These are phyloP conservation scores for Bruguiera gymnorhiza DNA, from an alignment of 345 rosid genomes.

Conservation along the genomic window DNA sequence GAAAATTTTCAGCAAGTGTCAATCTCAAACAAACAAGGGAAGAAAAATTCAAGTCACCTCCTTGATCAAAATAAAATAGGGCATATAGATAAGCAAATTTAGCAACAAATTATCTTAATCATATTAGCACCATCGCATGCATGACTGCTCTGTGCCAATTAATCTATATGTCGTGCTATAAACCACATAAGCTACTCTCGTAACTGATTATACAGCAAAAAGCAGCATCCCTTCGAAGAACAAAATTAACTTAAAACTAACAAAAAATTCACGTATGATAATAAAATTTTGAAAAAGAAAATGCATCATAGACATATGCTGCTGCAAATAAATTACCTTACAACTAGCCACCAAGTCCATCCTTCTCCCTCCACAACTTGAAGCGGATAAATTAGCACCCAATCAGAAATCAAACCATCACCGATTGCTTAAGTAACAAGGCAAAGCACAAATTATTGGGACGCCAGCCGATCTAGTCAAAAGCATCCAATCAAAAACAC, in stretches of 20 bases:
- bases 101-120: too few species aligned
- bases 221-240: too few species aligned
- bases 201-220: too few species aligned
- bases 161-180: too few species aligned
- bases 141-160: too few species aligned
- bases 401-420: conserved; percentile 26
- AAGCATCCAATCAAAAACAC: conserved; percentile 5
- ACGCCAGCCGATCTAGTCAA: conserved; percentile 44
- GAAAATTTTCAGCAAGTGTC: conserved; percentile 1
- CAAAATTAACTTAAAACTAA: too few species aligned
- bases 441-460: conserved; percentile 26
- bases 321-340: conserved; percentile 52
- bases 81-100: not conserved
- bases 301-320: not conserved
- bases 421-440: conserved; percentile 10
- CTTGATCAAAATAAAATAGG: not conserved
- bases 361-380: conserved; percentile 17
- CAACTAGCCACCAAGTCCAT: conserved; percentile 84
- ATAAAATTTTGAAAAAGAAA: not conserved
- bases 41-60: too few species aligned
- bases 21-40: conserved; percentile 1
- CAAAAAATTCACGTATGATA: too few species aligned
- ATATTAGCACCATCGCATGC: too few species aligned
- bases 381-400: conserved; percentile 26
- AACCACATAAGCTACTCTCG: too few species aligned